Evolutionary conservation across 2,329 filamentous ascomycete species (phyloP), one percentile per base, ranked within the genome.

Genomic region (Nigrograna mackinnonii): DNA sequence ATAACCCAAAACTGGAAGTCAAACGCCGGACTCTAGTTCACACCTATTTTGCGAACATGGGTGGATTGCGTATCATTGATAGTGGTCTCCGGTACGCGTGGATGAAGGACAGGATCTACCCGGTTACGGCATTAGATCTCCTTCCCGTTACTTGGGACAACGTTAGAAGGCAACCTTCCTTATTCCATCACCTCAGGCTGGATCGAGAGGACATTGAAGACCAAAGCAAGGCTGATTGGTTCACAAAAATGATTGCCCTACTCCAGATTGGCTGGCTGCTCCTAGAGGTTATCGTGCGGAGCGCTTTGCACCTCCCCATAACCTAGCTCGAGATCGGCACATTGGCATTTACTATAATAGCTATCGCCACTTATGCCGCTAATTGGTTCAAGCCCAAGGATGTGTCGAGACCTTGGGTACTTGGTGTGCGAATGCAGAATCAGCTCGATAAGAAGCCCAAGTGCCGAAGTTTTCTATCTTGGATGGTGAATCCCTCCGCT

Each of bases 311-410:
- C 24, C 26, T 39, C 14, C 37, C 37, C 7, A 39, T 33, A 6
- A 39, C 37, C 21, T 26, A 31, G 17, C 37, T 39, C 5, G 37
- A 39, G 6, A 39, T 39, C 26, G 20, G n/a, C 18, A 17, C 37
- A 31, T 12, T 9, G 13, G 11, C 31, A 12, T 34, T 34, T 16
- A 11, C 31, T 13, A 17, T 16, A 13, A 11, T 34, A 13, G 11
- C 12, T 16, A 9, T 34, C 17, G 12, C 16, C 12, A 34, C 31
- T 12, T 28, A 14, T 11, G 11, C 14, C 24, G 24, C 24, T 11
- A 28, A 28, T 14, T 28, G 24, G 24, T 28, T 12, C 14, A 28
- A 3, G 14, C 24, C 24, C 11, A 28, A 28, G 14, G 24, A 28
- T 14, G 24, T 28, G 3, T 12, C 14, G 24, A 12, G 24, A 28